Conservation (phyloP, 176 grass and related monocot genomes). For the Phyllostachys edulis region DNA sequence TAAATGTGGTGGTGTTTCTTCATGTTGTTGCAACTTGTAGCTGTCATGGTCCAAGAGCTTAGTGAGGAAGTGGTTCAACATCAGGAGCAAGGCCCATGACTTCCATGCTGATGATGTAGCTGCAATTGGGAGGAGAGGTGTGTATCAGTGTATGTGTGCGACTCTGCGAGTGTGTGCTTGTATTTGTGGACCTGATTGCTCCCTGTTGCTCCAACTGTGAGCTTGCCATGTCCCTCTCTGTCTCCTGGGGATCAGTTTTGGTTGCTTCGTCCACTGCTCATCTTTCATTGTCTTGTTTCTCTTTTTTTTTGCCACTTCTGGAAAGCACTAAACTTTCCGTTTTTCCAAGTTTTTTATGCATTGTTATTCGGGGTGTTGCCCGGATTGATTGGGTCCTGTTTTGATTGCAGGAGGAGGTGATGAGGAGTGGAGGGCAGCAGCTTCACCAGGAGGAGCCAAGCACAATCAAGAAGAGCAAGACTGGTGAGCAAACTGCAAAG, state of each 20-base stretch:
- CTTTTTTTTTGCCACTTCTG: constrained; percentile 8
- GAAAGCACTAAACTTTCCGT: background rate
- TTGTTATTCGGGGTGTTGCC: constrained; percentile 14
- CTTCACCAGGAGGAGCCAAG: constrained; percentile 65
- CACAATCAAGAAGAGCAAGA: constrained; percentile 91
- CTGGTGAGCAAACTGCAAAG: constrained; percentile 55
- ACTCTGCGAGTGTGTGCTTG: background rate
- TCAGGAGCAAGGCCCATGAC: constrained; percentile 87
- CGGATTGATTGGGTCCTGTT: constrained; percentile 28
- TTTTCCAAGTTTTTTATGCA: constrained; percentile 4
- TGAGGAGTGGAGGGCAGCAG: constrained; percentile 85
- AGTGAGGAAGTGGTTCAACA: constrained; percentile 97
- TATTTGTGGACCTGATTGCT: constrained; percentile 26
- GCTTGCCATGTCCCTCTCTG: constrained; percentile 10
- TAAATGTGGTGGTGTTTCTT: background rate
- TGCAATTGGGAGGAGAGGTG: constrained; percentile 37
- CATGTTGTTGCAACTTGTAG: constrained; percentile 38
- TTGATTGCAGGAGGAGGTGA: constrained; percentile 52
- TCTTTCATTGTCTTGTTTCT: constrained; percentile 22
- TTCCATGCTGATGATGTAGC: constrained; percentile 86
- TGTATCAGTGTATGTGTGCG: background rate
- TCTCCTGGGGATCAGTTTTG: constrained; percentile 34
- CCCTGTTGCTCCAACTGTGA: constrained; percentile 15
- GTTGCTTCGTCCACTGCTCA: constrained; percentile 22
- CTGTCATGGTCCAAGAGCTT: constrained; percentile 91